Evolutionary conservation across 2,329 filamentous ascomycete species (phyloP).

Genomic region (Colletotrichum higginsianum): DNA sequence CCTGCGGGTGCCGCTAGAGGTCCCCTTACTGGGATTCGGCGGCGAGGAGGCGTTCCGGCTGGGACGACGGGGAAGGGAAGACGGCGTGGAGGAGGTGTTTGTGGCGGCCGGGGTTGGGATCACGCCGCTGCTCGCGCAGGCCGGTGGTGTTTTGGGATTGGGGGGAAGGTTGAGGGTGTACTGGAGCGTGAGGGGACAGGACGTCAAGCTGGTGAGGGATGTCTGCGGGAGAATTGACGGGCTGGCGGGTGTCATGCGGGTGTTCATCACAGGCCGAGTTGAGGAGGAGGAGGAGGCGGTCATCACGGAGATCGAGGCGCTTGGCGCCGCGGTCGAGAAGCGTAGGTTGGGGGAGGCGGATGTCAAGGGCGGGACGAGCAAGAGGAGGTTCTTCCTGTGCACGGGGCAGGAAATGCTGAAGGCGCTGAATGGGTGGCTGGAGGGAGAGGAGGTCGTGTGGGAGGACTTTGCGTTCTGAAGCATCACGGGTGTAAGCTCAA

Average conservation of each 20-base stretch:
- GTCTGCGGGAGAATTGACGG: conserved; percentile 66
- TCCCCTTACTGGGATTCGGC: conserved; percentile 81
- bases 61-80: conserved; percentile 23
- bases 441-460: conserved; percentile 67
- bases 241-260: conserved; percentile 65
- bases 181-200: conserved; percentile 76
- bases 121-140: conserved; percentile 83
- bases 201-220: conserved; percentile 75
- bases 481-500: not conserved
- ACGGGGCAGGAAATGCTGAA: conserved; percentile 60
- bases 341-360: conserved; percentile 60
- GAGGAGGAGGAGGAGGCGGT: conserved; percentile 52
- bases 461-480: conserved; percentile 74
- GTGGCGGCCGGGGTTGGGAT: conserved; percentile 87
- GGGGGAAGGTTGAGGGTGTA: conserved; percentile 67
- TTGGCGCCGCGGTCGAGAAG: conserved; percentile 53
- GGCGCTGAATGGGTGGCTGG: conserved; percentile 65
- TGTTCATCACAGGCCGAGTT: conserved; percentile 75
- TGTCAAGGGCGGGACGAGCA: conserved; percentile 54
- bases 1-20: conserved; percentile 67
- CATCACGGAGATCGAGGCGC: conserved; percentile 51
- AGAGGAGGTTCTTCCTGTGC: conserved; percentile 68
- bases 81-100: conserved; percentile 64
- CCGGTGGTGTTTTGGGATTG: conserved; percentile 60
- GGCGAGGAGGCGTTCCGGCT: conserved; percentile 66